phyloP scores from a whole-genome alignment of 176 grass and related monocot genomes.

The Neostapfia colusana region DNA sequence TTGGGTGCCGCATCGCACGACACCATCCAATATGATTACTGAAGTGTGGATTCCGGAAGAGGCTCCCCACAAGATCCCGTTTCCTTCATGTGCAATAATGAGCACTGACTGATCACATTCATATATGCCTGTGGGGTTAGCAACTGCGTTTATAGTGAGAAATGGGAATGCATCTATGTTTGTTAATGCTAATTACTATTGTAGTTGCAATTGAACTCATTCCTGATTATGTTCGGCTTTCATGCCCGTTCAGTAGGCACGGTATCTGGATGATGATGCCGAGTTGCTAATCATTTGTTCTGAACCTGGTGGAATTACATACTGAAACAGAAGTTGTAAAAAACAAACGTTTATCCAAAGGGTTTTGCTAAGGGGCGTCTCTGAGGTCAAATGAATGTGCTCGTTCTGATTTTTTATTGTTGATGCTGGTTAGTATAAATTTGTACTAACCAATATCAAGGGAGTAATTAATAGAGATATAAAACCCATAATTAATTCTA shows the following conservation, averaged over 20 bases:
- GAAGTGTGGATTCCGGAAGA: too few relatives aligned
- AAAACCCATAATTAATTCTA: background rate
- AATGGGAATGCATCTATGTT: background rate
- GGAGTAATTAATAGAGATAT: too few relatives aligned
- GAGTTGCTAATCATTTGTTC: background rate
- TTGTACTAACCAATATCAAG: too few relatives aligned
- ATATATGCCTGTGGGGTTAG: background rate
- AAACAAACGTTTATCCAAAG: background rate
- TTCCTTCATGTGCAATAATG: background rate
- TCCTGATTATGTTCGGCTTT: background rate
- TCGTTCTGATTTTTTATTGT: too few relatives aligned
- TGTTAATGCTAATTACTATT: background rate
- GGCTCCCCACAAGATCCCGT: too few relatives aligned
- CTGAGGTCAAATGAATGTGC: background rate
- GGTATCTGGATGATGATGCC: background rate
- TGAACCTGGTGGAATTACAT: background rate
- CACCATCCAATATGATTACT: too few relatives aligned
- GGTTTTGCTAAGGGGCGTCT: background rate
- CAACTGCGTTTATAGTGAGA: background rate
- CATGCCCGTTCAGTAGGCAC: background rate
- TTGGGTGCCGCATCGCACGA: too few relatives aligned
- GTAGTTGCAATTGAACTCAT: background rate
- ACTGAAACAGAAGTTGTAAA: too few relatives aligned
- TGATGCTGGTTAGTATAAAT: too few relatives aligned
- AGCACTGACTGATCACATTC: background rate